Conservation (phyloP, 73 alveolate species). For the Uronychia binucleata region DNA sequence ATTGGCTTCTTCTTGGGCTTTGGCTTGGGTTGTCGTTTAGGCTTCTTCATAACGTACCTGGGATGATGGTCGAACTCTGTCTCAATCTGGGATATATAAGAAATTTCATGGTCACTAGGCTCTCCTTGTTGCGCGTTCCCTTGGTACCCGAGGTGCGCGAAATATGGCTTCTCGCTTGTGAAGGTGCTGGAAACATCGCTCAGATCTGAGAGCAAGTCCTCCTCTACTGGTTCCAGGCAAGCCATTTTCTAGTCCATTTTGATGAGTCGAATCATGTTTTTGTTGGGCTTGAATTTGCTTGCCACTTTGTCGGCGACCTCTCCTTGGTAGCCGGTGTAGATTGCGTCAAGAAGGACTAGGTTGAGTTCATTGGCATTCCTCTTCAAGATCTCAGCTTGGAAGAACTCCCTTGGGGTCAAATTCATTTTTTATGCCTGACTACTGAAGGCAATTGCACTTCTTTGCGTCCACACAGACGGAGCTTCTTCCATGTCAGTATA, state of each 20-base stretch:
- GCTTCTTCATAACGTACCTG: neutral
- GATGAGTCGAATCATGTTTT: neutral
- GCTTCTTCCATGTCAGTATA: neutral
- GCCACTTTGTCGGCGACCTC: neutral
- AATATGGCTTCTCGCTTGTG: neutral
- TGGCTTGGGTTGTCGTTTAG: neutral
- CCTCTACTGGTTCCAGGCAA: neutral
- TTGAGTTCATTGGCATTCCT: neutral
- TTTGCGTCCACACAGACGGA: neutral
- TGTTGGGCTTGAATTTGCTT: neutral
- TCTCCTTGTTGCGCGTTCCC: neutral
- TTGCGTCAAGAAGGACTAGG: neutral
- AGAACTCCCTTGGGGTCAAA: neutral
- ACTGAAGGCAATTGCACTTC: neutral
- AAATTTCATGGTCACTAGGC: neutral
- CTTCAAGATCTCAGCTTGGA: neutral
- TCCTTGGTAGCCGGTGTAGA: conserved; percentile 3
- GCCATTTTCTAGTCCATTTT: neutral
- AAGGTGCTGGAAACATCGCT: neutral
- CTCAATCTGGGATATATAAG: neutral
- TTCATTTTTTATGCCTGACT: neutral
- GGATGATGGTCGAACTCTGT: neutral
- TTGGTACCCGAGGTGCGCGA: neutral
- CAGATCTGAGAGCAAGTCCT: neutral
- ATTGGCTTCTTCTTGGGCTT: neutral